Base-by-base conservation (phyloP, 352 stramenopile genomes). In the Phytophthora colocasiae region DNA sequence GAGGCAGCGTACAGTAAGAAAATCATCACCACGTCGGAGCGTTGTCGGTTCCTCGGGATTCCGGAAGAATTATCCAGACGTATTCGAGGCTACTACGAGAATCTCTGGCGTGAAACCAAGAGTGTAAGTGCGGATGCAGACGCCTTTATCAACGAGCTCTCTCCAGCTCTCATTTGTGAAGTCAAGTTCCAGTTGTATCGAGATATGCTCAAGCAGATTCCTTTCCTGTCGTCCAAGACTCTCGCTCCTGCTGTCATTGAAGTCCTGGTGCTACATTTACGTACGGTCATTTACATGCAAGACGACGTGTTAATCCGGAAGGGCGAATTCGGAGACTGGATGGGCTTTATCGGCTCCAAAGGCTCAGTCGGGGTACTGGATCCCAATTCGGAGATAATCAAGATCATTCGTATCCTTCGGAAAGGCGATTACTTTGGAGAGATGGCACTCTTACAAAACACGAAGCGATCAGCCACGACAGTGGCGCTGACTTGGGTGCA, bases 281-380 rank as follows among this genome's bases (percentile, higher is more conserved):
- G 82, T n/a, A 90, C 83, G 0, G 83, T 90, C 29, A 88, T 90
- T 49, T 93, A 93, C 66, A 91, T 93, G 82, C 83, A 92, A 63
- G 83, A 91, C 50, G 83, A 92, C 40, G 78, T 92, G 11, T 51
- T 92, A 32, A 90, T 91, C 36, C 69, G 83, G 41, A 92, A 92
- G 51, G 81, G 83, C 3, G 83, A 93, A 49, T 81, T 81, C 14
- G 81, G 85, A 14, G 83, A 93, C 63, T 92, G 85, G 83, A 92
- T 92, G 85, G 85, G 85, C 27, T 92, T 93, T 59, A 93, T 92
- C 61, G 81, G 79, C 7, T 88, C 77, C 8, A 91, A 90, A 46
- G 85, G 85, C 1, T 78, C 74, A 4, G 82, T 93, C 0, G 82
- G 82, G 19, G 75, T 93, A 14, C 66, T 93, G 5, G 83, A 92